Evolutionary conservation across 2,329 filamentous ascomycete species (phyloP), one percentile per base, ranked within the genome.

Genomic region (Emmonsiellopsis sp.): DNA sequence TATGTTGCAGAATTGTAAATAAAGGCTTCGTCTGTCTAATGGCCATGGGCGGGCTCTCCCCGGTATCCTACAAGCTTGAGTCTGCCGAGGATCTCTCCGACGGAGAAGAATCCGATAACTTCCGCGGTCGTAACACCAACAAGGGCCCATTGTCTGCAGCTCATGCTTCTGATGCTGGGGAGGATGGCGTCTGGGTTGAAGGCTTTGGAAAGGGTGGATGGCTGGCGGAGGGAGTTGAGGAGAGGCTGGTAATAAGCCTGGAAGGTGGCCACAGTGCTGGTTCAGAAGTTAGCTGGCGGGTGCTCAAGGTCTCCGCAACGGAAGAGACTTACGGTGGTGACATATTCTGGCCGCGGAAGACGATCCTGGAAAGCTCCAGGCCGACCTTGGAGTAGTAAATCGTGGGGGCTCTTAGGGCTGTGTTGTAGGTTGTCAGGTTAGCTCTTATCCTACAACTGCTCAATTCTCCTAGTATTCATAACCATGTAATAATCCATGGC

Each of bases 51-150:
- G 59, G 70, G 68, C 69, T 87, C 82, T 68, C 87, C 87, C 73
- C 81, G 82, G 81, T 98, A 98, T 60, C 93, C 93, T 63, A 98
- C 80, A 63, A 98, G 73, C 86, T 98, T 97, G 77, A 93, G 83
- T 67, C 91, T 83, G 65, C 93, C 93, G 65, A 98, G 84, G 73
- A 98, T 97, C 81, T 97, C 91, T 60, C 93, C 93, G 53, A 97
- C 83, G 57, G 91, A 94, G 81, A 97, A 98, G 82, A 98, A 98
- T 57, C 93, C 93, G 61, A 98, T 75, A 49, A 89, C 81, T 77
- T 98, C 92, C 53, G 91, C 91, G 47, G 79, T 74, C 57, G 96
- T 77, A 56, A 98, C 87, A 63, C 87, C 88, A 56, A 80, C 86
- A 52, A 86, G 74, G 53, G 81, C 80, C 62, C 92, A 70, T 72